A percentile compares a stretch with the other conserved stretches of the same genome.
Evolutionary conservation across 345 rosid genomes (phyloP).

Genomic region (Excoecaria agallocha): DNA sequence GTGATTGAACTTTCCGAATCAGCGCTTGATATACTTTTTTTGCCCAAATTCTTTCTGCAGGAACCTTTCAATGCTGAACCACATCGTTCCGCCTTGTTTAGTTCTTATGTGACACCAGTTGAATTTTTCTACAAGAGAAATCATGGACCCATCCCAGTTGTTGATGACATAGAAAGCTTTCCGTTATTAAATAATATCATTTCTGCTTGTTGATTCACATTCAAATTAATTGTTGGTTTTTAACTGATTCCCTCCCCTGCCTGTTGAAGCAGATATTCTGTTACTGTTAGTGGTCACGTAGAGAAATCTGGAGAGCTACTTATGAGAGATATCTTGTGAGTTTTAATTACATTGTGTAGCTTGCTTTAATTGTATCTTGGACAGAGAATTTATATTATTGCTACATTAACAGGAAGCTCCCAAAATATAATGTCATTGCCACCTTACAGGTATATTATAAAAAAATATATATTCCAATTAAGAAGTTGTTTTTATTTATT

Average conservation of each 20-base stretch:
- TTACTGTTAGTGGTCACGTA: conserved; percentile 49
- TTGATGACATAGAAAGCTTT: conserved; percentile 68
- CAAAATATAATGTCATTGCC: conserved; percentile 71
- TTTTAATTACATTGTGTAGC: conserved; percentile 6
- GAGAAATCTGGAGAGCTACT: conserved; percentile 50
- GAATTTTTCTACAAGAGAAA: conserved; percentile 90
- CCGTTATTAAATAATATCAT: conserved; percentile 9
- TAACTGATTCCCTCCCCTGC: conserved; percentile 8
- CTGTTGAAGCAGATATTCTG: conserved; percentile 50
- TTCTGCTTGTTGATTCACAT: neutral
- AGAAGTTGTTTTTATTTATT: neutral
- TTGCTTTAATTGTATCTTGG: conserved; percentile 6
- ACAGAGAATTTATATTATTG: conserved; percentile 4
- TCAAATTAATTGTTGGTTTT: neutral
- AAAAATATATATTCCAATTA: neutral
- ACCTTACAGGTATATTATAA: conserved; percentile 62
- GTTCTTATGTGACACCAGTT: conserved; percentile 79
- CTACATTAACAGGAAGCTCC: conserved; percentile 56
- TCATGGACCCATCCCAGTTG: conserved; percentile 90
- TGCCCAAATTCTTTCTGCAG: conserved; percentile 33
- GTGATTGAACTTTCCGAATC: neutral
- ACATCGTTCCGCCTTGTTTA: conserved; percentile 60
- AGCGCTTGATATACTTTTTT: neutral
- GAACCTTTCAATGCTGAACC: conserved; percentile 97
- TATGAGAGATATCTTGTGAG: conserved; percentile 73